Percentiles rank a stretch among this genome's conserved stretches.
phyloP scores from a whole-genome alignment of 768 basidiomycete genomes.

The Tricholoma bakamatsutake region DNA sequence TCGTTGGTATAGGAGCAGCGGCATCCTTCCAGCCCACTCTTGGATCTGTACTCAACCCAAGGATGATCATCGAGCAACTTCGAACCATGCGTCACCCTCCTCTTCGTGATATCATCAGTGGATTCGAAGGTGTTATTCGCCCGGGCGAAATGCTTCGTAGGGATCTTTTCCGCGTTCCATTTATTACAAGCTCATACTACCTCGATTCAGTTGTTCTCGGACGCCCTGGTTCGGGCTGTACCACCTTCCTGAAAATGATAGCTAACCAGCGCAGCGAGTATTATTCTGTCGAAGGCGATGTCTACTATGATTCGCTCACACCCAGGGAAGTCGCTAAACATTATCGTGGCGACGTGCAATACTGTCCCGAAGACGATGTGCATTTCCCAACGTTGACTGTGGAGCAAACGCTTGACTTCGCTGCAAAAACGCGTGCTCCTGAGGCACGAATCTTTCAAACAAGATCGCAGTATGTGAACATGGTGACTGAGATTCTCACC shows the following conservation, averaged over 20 bases:
- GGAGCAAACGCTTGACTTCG: slow-evolving; percentile 66
- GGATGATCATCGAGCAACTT: slow-evolving; percentile 36
- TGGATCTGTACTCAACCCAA: slow-evolving; percentile 55
- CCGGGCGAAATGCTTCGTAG: slow-evolving; percentile 75
- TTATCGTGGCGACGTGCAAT: slow-evolving; percentile 76
- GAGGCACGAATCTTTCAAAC: slow-evolving; percentile 40
- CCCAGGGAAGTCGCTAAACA: slow-evolving; percentile 56
- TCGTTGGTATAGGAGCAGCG: slow-evolving; percentile 52
- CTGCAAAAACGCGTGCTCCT: slow-evolving; percentile 64
- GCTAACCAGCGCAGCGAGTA: slow-evolving; percentile 72
- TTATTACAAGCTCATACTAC: not conserved
- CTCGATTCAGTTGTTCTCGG: slow-evolving; percentile 66
- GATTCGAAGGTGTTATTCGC: slow-evolving; percentile 58
- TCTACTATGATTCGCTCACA: slow-evolving; percentile 72
- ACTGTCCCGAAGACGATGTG: slow-evolving; percentile 80
- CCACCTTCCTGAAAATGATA: slow-evolving; percentile 75
- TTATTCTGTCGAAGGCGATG: slow-evolving; percentile 59
- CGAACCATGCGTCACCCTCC: slow-evolving; percentile 52
- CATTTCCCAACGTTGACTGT: slow-evolving; percentile 85
- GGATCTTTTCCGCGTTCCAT: slow-evolving; percentile 23
- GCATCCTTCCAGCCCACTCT: slow-evolving; percentile 54
- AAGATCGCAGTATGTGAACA: slow-evolving; percentile 37
- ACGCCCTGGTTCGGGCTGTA: slow-evolving; percentile 81
- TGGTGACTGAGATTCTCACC: slow-evolving; percentile 49
- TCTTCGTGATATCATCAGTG: slow-evolving; percentile 53